phyloP scores from a whole-genome alignment of 345 rosid species.

The Orychophragmus violaceus region DNA sequence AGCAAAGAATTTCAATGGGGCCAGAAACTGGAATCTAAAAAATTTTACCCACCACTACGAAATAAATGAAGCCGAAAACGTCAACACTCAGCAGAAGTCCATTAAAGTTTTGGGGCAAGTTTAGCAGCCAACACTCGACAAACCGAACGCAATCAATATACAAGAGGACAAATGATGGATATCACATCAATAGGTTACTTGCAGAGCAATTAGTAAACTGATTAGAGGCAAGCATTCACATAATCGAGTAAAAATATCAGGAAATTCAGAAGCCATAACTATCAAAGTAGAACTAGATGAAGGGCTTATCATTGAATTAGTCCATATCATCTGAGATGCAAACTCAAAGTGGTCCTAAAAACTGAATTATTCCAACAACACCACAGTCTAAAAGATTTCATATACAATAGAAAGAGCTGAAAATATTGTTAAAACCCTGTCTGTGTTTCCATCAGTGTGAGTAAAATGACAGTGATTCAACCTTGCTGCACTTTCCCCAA shows the following conservation, averaged over 20 bases:
- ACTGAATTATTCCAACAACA: not conserved
- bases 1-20: not conserved
- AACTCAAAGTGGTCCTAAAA: not conserved
- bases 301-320: not conserved
- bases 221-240: not conserved
- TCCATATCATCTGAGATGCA: not conserved
- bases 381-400: too few relatives aligned
- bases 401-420: too few relatives aligned
- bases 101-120: not conserved
- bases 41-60: too few relatives aligned
- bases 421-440: too few relatives aligned
- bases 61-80: constrained; percentile 1
- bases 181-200: not conserved
- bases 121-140: not conserved
- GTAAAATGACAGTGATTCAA: constrained; percentile 68
- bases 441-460: too few relatives aligned
- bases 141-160: not conserved
- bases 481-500: constrained; percentile 45
- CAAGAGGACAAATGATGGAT: not conserved
- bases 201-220: not conserved
- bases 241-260: not conserved
- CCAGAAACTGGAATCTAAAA: too few relatives aligned
- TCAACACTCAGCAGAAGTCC: not conserved
- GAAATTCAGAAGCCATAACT: not conserved
- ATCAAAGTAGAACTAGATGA: not conserved